Conservation (phyloP, 1,284 basidiomycete genomes). For the Cutaneotrichosporon mucoides region DNA sequence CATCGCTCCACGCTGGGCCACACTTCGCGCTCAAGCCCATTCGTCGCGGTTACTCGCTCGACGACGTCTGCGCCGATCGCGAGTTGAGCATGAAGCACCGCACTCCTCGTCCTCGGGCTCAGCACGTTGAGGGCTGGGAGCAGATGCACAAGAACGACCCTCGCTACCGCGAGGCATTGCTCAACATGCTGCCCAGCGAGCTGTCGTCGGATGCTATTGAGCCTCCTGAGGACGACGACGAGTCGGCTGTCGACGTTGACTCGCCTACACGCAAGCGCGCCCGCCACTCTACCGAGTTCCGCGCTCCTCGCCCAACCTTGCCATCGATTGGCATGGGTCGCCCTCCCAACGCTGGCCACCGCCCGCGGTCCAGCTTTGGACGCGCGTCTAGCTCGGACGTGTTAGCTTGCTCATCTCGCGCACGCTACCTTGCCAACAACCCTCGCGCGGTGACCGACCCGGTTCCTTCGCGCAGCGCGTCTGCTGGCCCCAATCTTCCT, state of each 20-base stretch:
- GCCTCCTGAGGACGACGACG: slow-evolving; percentile 23
- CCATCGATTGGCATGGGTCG: slow-evolving; percentile 20
- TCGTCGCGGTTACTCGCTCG: slow-evolving; percentile 21
- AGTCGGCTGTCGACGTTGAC: slow-evolving; percentile 18
- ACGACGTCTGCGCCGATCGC: slow-evolving; percentile 23
- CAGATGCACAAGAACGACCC: slow-evolving; percentile 25
- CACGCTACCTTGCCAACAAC: slow-evolving; percentile 16
- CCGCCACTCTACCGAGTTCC: slow-evolving; percentile 8
- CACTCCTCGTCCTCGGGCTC: slow-evolving; percentile 12
- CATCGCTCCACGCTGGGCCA: not conserved
- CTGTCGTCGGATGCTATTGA: slow-evolving; percentile 20
- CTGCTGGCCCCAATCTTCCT: slow-evolving; percentile 14
- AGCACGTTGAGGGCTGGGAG: slow-evolving; percentile 15
- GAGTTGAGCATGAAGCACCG: slow-evolving; percentile 25
- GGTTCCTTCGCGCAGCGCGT: slow-evolving; percentile 16
- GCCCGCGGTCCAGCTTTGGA: slow-evolving; percentile 19
- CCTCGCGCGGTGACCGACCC: slow-evolving; percentile 20
- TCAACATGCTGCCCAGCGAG: slow-evolving; percentile 24
- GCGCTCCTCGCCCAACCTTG: slow-evolving; percentile 15
- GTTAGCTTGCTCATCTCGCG: slow-evolving; percentile 21
- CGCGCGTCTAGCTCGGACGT: slow-evolving; percentile 21
- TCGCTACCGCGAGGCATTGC: slow-evolving; percentile 20
- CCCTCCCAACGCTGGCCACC: slow-evolving; percentile 10
- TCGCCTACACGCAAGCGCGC: slow-evolving; percentile 24
- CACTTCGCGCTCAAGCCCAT: slow-evolving; percentile 15